These are phyloP conservation scores for Pythium brassicae DNA, from an alignment of 352 stramenopile species.

Conservation along the genomic window DNA sequence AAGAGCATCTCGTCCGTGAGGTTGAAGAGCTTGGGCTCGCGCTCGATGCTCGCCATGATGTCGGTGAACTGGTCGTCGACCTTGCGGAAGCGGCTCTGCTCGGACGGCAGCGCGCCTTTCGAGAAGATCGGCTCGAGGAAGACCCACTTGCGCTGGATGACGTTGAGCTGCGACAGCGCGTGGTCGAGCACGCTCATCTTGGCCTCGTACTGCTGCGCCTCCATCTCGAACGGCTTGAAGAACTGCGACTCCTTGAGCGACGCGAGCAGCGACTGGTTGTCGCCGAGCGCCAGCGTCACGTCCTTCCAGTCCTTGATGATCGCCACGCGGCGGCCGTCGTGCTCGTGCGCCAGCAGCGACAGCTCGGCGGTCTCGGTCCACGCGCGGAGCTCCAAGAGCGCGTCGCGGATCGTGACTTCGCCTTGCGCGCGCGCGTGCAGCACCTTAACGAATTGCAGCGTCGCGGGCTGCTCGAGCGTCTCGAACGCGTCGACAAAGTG, in stretches of 20 bases:
- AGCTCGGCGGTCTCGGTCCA: conserved; percentile 92
- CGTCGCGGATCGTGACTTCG: conserved; percentile 94
- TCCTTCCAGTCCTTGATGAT: conserved; percentile 97
- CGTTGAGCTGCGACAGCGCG: conserved; percentile 78
- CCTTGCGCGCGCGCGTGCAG: conserved; percentile 86
- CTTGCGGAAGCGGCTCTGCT: conserved; percentile 87
- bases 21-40: conserved; percentile 91
- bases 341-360: conserved; percentile 84
- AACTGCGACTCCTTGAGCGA: conserved; percentile 96
- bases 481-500: conserved; percentile 88
- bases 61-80: conserved; percentile 94
- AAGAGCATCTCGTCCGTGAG: conserved; percentile 90
- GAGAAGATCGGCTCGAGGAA: conserved; percentile 96
- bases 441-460: conserved; percentile 92
- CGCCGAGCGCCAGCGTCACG: conserved; percentile 90
- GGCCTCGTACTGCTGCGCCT: conserved; percentile 87
- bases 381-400: conserved; percentile 90
- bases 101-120: conserved; percentile 89
- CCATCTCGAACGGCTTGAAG: conserved; percentile 93
- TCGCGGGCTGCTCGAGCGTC: conserved; percentile 73
- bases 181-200: conserved; percentile 88
- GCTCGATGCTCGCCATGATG: conserved; percentile 89
- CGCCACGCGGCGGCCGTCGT: conserved; percentile 64
- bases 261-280: conserved; percentile 93
- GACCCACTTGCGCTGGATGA: conserved; percentile 95